A percentile compares a stretch with the other conserved stretches of the same genome.
Conservation (phyloP, 208 protist species). For the Balamuthia mandrillaris region DNA sequence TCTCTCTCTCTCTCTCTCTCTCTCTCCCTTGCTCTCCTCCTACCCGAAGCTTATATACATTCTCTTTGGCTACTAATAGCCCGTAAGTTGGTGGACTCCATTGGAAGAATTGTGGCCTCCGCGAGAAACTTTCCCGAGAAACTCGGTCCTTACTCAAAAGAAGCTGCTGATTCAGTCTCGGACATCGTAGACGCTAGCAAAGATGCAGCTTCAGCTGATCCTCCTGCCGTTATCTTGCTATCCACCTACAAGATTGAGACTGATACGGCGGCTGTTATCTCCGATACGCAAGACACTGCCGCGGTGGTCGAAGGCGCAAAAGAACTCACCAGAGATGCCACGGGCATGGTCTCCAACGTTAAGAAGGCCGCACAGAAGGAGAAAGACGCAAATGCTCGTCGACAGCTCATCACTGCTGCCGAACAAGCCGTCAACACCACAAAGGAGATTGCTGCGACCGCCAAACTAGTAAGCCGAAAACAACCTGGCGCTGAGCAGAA, state of each 20-base stretch:
- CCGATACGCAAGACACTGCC: conserved; percentile 15
- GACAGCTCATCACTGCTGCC: conserved; percentile 23
- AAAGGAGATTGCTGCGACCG: background rate
- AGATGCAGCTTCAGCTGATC: conserved; percentile 27
- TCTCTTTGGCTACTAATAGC: too few relatives aligned
- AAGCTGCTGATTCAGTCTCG: conserved; percentile 27
- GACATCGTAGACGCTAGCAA: conserved; percentile 38
- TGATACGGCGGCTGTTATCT: background rate
- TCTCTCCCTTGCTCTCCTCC: too few relatives aligned
- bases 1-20: too few relatives aligned
- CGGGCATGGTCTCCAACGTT: background rate
- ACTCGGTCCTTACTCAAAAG: conserved; percentile 30
- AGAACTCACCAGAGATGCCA: conserved; percentile 6
- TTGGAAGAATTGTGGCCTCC: conserved; percentile 30
- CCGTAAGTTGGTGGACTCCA: conserved; percentile 5
- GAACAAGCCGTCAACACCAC: conserved; percentile 3
- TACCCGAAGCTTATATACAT: too few relatives aligned
- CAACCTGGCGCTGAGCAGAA: conserved; percentile 27
- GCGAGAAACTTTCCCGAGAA: conserved; percentile 42
- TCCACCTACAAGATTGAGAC: conserved; percentile 25
- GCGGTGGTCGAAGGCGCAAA: conserved; percentile 30
- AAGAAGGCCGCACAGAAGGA: background rate
- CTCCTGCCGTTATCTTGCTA: background rate
- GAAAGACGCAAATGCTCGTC: background rate
- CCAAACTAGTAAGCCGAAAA: background rate